Evolutionary conservation across 2,329 filamentous ascomycete genomes (phyloP), one percentile per base, ranked within the genome.

Genomic region (Alternaria ventricosa): DNA sequence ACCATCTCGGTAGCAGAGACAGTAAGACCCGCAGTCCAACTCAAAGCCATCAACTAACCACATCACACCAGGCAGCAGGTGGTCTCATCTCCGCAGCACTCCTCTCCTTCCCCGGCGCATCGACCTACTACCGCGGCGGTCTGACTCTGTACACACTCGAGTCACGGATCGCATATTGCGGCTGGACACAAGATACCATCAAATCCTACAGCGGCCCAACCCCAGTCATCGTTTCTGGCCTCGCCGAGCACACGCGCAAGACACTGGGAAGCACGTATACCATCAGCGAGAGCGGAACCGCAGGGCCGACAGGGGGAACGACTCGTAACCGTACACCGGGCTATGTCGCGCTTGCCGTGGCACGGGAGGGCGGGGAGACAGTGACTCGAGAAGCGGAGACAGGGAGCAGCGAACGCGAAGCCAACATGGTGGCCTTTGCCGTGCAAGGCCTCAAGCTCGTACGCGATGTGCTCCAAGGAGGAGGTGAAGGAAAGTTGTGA

Each of bases 341-440:
- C 2, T 90, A 89, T 81, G 87, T 90, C 27, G 88, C 88, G 15
- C 75, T 91, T 41, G 88, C 88, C n/a, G 86, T 90, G 8, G 84
- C 84, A 22, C 83, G 82, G 13, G 83, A 85, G 18, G 78, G 78
- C n/a, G 87, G 84, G 30, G 86, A 84, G 27, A 84, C 81, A 0
- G 82, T 83, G 62, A 86, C 82, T 57, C 83, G 82, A 58, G 88
- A 90, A 75, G 70, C 87, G 27, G 83, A 87, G 55, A 90, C 88
- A 1, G 86, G 84, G 8, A 76, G 84, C 23, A 84, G 82, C 9
- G 80, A 89, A 71, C 79, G 88, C 60, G 84, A 87, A 72, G 84
- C 69, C 55, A 91, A 90, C 72, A 90, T 90, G 88, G 82, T 90
- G 62, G 76, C 77, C 41, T 90, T 90, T 82, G 87, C 88, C 0